These are phyloP conservation scores for Taphrina betulina DNA, from an alignment of 1,139 yeast species.

Conservation along the genomic window DNA sequence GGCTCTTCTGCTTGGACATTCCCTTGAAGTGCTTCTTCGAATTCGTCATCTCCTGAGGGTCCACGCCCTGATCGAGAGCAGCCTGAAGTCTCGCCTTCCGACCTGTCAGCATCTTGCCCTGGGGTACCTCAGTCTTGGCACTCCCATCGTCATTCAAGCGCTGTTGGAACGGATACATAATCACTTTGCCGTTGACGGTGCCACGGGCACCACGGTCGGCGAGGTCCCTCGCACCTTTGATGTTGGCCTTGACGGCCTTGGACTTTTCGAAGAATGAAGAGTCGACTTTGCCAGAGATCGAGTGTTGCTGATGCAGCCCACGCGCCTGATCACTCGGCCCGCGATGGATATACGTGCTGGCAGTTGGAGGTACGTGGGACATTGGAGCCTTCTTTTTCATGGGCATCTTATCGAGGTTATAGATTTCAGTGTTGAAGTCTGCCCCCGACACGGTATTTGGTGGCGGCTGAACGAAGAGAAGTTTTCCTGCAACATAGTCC, in stretches of 20 bases:
- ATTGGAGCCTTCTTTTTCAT: conserved; percentile 24
- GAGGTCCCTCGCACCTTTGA: conserved; percentile 25
- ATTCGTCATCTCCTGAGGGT: conserved; percentile 22
- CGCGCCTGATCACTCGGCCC: conserved; percentile 6
- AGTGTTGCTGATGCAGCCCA: conserved; percentile 19
- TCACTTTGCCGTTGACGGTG: conserved; percentile 31
- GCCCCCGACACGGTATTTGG: conserved; percentile 54
- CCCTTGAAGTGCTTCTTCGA: conserved; percentile 34
- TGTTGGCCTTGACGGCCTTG: conserved; percentile 22
- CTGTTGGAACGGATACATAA: conserved; percentile 31
- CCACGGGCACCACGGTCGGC: conserved; percentile 32
- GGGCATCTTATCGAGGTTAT: conserved; percentile 52
- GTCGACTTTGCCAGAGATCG: conserved; percentile 25
- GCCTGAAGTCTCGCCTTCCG: conserved; percentile 33
- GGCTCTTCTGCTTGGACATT: conserved; percentile 30
- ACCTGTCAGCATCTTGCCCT: conserved; percentile 33
- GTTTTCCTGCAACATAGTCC: conserved; percentile 91
- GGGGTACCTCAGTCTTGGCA: conserved; percentile 15
- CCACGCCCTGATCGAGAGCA: conserved; percentile 26
- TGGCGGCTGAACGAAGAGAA: conserved; percentile 84
- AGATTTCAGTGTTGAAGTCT: conserved; percentile 75
- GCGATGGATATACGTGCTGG: conserved; percentile 5
- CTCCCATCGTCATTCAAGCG: conserved; percentile 33
- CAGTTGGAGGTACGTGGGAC: conserved; percentile 17
- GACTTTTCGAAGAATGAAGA: conserved; percentile 21